phyloP scores from a whole-genome alignment of 441 rosid species.

The Hura crepitans region DNA sequence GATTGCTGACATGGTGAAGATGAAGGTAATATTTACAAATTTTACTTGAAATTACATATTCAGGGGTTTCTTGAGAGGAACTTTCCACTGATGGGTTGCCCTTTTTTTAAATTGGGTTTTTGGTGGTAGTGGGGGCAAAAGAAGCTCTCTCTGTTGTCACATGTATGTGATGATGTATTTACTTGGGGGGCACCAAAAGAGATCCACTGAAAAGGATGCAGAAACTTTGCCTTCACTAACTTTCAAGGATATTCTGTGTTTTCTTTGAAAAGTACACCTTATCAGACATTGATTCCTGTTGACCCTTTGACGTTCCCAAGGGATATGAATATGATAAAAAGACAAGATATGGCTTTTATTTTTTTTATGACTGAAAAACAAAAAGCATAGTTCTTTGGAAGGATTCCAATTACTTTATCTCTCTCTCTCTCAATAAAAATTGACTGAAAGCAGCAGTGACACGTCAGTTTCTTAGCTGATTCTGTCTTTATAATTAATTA shows the following conservation, averaged over 20 bases:
- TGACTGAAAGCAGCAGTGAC: slow-evolving; percentile 28
- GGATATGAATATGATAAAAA: slow-evolving; percentile 12
- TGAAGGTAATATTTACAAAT: neutral
- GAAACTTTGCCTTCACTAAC: slow-evolving; percentile 20
- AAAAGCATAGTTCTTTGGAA: slow-evolving; percentile 20
- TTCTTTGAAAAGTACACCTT: slow-evolving; percentile 31
- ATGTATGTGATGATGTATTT: slow-evolving; percentile 4
- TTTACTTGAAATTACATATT: neutral
- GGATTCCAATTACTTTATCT: slow-evolving; percentile 14
- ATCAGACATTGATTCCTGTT: slow-evolving; percentile 31
- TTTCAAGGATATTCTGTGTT: neutral
- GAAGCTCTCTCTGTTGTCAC: slow-evolving; percentile 1
- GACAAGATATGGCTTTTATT: slow-evolving; percentile 27
- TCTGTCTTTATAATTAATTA: slow-evolving; percentile 18
- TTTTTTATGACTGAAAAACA: slow-evolving; percentile 20
- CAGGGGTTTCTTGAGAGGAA: slow-evolving; percentile 15
- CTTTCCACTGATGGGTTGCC: slow-evolving; percentile 5
- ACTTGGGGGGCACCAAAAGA: slow-evolving; percentile 21
- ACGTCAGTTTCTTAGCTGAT: slow-evolving; percentile 24
- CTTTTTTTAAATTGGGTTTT: neutral
- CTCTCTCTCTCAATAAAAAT: neutral
- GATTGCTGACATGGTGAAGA: slow-evolving; percentile 7
- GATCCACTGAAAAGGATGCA: slow-evolving; percentile 27
- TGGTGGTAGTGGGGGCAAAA: slow-evolving; percentile 8
- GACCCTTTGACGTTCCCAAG: slow-evolving; percentile 9